Percentiles rank a stretch among this genome's conserved stretches.
These are phyloP conservation scores for Miscanthus lutarioriparius DNA, from an alignment of 176 grass and related monocot species.

Conservation along the genomic window DNA sequence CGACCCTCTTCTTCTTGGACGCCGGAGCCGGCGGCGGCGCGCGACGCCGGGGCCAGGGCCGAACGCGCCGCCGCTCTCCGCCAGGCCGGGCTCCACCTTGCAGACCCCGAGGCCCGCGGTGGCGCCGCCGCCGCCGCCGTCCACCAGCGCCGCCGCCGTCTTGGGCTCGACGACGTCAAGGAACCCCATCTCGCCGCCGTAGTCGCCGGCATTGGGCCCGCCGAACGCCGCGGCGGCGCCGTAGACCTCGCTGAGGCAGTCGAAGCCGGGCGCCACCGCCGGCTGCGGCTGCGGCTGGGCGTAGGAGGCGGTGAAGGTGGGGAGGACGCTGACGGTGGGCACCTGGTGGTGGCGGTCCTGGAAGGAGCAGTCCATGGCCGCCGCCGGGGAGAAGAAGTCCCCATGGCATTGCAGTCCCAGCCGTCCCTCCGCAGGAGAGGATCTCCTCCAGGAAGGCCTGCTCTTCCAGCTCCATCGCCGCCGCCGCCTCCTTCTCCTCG, in stretches of 20 bases:
- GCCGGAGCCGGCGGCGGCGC: conserved; percentile 23
- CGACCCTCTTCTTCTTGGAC: conserved; percentile 87
- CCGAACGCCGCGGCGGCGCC: conserved; percentile 38
- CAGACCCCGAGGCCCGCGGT: conserved; percentile 43
- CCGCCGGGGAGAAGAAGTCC: conserved; percentile 72
- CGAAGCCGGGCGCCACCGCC: conserved; percentile 55
- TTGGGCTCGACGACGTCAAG: conserved; percentile 39
- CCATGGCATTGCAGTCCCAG: conserved; percentile 79
- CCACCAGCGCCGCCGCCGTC: conserved; percentile 34
- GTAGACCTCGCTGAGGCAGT: conserved; percentile 81
- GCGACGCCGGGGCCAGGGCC: conserved; percentile 12
- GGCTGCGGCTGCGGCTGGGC: conserved; percentile 11
- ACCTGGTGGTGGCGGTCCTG: conserved; percentile 52
- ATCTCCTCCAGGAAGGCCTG: conserved; percentile 93
- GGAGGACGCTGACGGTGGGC: conserved; percentile 47
- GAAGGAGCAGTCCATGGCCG: conserved; percentile 75
- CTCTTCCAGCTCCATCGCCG: conserved; percentile 81
- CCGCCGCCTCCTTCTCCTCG: not conserved
- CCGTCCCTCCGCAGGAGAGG: conserved; percentile 70
- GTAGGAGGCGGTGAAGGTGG: conserved; percentile 69
- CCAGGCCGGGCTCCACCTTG: conserved; percentile 74
- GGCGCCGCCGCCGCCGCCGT: not conserved
- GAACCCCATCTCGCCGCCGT: conserved; percentile 59
- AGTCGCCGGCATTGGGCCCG: conserved; percentile 13
- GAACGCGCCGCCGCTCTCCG: conserved; percentile 37